Conservation (phyloP, 2,329 filamentous ascomycete genomes). For the Calonectria pseudoturangicola region DNA sequence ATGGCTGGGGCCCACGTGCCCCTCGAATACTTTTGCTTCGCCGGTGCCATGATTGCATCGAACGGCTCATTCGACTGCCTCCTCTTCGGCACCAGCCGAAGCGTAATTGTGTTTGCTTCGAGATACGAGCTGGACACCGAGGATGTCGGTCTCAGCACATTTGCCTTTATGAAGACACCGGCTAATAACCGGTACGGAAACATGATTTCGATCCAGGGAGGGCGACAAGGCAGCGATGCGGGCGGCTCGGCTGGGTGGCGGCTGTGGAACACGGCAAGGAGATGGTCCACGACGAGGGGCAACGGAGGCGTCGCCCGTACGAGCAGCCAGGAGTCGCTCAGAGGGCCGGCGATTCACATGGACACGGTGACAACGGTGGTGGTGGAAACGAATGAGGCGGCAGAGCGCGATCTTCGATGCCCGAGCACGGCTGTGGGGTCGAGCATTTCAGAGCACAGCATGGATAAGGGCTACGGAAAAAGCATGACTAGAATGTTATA, state of each 20-base stretch:
- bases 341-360: conserved; percentile 64
- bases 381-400: conserved; percentile 60
- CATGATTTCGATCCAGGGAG: conserved; percentile 62
- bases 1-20: conserved; percentile 74
- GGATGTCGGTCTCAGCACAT: conserved; percentile 71
- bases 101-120: conserved; percentile 70
- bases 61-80: conserved; percentile 74
- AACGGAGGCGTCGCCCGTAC: conserved; percentile 46
- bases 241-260: conserved; percentile 52
- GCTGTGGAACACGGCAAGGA: conserved; percentile 48
- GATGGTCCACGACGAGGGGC: conserved; percentile 32
- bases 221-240: conserved; percentile 42
- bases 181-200: conserved; percentile 63
- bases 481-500: conserved; percentile 37
- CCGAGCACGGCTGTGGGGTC: conserved; percentile 49
- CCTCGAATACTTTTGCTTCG: conserved; percentile 74
- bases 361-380: conserved; percentile 66
- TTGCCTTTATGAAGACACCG: conserved; percentile 68
- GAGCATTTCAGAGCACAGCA: conserved; percentile 54
- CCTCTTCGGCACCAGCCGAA: conserved; percentile 71
- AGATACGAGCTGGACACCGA: conserved; percentile 61
- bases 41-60: conserved; percentile 74
- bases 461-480: conserved; percentile 51
- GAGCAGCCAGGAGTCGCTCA: conserved; percentile 58
- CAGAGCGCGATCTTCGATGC: conserved; percentile 53